phyloP scores from a whole-genome alignment of 352 stramenopile genomes.

The Globisporangium okanoganense region DNA sequence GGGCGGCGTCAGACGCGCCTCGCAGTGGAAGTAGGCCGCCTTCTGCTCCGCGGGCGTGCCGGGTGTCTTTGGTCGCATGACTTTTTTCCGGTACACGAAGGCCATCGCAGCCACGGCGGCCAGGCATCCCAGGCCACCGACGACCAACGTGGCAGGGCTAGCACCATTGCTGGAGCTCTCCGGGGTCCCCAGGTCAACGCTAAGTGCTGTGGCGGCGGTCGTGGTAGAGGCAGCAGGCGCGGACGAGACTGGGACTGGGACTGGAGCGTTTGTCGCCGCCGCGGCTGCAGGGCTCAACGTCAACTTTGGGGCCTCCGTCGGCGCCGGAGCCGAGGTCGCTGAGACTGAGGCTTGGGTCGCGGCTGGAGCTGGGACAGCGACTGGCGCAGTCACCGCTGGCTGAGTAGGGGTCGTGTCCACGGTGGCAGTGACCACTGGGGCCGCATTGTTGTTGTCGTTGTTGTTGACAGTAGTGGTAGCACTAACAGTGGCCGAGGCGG shows the following conservation, averaged over 20 bases:
- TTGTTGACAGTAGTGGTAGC: neutral
- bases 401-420: neutral
- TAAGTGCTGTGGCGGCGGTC: conserved; percentile 7
- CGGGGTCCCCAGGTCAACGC: neutral
- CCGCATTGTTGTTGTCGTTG: neutral
- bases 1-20: conserved; percentile 30
- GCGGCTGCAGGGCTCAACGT: conserved; percentile 3
- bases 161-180: neutral
- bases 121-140: conserved; percentile 16
- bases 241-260: neutral
- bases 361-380: neutral
- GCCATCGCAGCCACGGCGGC: conserved; percentile 21
- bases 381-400: neutral
- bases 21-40: conserved; percentile 33
- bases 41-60: conserved; percentile 28
- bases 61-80: conserved; percentile 18
- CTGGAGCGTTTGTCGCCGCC: neutral
- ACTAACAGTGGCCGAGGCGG: neutral
- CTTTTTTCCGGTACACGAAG: conserved; percentile 19
- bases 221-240: neutral
- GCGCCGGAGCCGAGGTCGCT: neutral
- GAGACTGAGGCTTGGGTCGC: neutral
- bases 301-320: neutral
- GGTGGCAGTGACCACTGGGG: neutral
- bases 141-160: conserved; percentile 16